phyloP scores from a whole-genome alignment of 768 basidiomycete genomes.

The Tremella yokohamensis region DNA sequence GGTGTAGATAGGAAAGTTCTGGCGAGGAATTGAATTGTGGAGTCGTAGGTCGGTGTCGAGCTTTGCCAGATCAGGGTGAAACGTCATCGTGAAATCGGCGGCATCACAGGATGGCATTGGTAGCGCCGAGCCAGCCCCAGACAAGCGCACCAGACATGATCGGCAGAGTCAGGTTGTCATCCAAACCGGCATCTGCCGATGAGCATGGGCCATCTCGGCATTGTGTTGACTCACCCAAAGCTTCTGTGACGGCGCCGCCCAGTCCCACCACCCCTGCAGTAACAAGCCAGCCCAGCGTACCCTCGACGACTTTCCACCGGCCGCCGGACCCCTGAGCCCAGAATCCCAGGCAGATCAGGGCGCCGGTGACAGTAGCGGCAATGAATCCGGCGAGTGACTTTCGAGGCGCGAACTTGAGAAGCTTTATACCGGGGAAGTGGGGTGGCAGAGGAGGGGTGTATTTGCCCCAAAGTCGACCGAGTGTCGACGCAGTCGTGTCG shows the following conservation, averaged over 20 bases:
- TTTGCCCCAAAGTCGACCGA: conserved; percentile 80
- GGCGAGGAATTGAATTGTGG: background rate
- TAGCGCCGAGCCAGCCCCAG: conserved; percentile 55
- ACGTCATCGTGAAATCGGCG: background rate
- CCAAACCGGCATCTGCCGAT: conserved; percentile 71
- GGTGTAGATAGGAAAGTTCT: background rate
- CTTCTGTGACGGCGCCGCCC: conserved; percentile 81
- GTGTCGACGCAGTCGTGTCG: conserved; percentile 86
- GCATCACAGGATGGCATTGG: conserved; percentile 33
- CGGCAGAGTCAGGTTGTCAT: conserved; percentile 87
- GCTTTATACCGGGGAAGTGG: conserved; percentile 51
- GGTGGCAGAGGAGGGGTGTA: conserved; percentile 63
- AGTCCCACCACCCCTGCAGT: conserved; percentile 65
- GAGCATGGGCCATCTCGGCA: background rate
- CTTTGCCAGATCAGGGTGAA: background rate
- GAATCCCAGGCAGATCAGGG: conserved; percentile 64
- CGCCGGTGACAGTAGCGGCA: conserved; percentile 71
- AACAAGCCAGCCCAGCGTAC: conserved; percentile 52
- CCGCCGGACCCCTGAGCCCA: conserved; percentile 55
- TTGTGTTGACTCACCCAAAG: conserved; percentile 62
- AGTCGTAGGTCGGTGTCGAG: background rate
- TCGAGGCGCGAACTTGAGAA: conserved; percentile 68
- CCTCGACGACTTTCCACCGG: conserved; percentile 41
- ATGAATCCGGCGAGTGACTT: conserved; percentile 82
- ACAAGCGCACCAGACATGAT: conserved; percentile 75